Conservation (phyloP, 306 rosid genomes). For the Clitoria ternatea region DNA sequence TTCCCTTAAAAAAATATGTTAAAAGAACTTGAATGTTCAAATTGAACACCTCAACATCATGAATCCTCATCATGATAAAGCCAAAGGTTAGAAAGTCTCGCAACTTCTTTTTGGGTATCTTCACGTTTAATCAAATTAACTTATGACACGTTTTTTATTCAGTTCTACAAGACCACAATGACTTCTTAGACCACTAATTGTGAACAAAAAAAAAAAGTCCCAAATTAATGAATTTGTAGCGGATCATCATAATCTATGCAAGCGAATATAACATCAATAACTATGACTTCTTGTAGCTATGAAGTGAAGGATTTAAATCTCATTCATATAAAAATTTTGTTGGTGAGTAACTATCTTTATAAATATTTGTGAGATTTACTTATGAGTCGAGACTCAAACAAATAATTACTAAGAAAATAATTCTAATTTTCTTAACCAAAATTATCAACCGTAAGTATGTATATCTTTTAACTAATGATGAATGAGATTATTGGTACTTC, state of each 20-base stretch:
- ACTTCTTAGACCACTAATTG: neutral
- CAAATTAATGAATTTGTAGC: neutral
- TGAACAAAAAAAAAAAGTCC: neutral
- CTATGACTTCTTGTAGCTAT: neutral
- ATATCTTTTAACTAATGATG: too few relatives aligned
- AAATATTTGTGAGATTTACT: too few relatives aligned
- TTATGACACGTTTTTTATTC: neutral
- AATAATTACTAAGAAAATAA: too few relatives aligned
- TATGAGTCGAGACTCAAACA: too few relatives aligned
- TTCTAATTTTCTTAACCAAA: too few relatives aligned
- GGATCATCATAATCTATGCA: neutral
- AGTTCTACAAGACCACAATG: neutral
- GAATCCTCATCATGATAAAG: neutral
- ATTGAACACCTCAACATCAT: neutral
- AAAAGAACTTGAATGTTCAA: neutral
- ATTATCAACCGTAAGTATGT: too few relatives aligned
- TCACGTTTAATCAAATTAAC: neutral
- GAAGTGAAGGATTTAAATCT: too few relatives aligned
- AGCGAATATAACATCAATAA: neutral
- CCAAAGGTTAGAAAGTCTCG: neutral
- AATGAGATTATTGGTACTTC: too few relatives aligned
- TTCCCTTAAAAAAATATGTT: too few relatives aligned
- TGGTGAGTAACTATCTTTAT: too few relatives aligned
- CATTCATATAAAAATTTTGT: too few relatives aligned
- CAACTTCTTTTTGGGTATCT: neutral